Conservation (phyloP, 371 early-diverging fungal genomes). For the Apophysomyces trapeziformis region DNA sequence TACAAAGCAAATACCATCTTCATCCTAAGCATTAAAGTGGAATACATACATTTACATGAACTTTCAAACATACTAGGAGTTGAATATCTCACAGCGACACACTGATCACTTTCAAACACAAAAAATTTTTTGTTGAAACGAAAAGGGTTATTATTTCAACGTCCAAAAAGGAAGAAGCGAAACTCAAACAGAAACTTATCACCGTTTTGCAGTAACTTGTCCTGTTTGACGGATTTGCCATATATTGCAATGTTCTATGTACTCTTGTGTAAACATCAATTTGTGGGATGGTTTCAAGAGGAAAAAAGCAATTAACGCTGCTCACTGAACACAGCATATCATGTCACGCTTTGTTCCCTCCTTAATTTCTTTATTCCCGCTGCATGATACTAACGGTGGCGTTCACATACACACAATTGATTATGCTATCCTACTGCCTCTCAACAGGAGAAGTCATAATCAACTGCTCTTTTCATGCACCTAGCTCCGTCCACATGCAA, state of each 20-base stretch:
- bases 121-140: neutral
- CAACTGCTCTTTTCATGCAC: neutral
- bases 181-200: too few species aligned
- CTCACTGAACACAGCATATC: neutral
- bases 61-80: conserved; percentile 2
- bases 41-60: neutral
- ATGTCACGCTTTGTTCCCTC: conserved; percentile 2
- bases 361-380: neutral
- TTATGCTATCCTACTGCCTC: neutral
- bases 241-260: conserved; percentile 5
- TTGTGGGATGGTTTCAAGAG: conserved; percentile 4
- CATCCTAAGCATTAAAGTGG: neutral
- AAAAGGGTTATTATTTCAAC: conserved; percentile 7
- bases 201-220: neutral
- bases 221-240: conserved; percentile 3
- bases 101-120: neutral
- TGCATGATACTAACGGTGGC: neutral
- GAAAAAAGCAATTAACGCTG: neutral
- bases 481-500: neutral
- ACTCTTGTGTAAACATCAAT: conserved; percentile 7
- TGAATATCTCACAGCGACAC: neutral
- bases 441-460: neutral
- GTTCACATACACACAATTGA: neutral
- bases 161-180: conserved; percentile 1
- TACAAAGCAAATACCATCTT: conserved; percentile 17